phyloP scores from a whole-genome alignment of 2,329 filamentous ascomycete genomes.

The Fusarium tuaranense region DNA sequence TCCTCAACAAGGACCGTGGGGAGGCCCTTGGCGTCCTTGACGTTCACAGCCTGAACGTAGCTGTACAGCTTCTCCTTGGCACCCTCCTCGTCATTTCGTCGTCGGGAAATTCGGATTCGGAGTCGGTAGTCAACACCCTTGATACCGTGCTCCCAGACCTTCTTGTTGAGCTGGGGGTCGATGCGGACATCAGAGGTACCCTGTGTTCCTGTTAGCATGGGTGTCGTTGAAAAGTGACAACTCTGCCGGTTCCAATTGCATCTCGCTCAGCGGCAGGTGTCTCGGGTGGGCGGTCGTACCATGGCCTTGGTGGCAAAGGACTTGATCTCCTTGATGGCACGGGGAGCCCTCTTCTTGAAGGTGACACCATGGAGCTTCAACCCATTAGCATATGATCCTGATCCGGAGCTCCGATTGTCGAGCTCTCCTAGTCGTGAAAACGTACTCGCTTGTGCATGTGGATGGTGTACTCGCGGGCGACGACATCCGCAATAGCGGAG shows the following conservation, averaged over 20 bases:
- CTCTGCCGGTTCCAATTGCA: constrained; percentile 21
- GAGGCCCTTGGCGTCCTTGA: constrained; percentile 99
- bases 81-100: constrained; percentile 99
- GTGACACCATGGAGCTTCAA: constrained; percentile 91
- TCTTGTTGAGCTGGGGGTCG: constrained; percentile 99
- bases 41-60: constrained; percentile 99
- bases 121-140: constrained; percentile 99
- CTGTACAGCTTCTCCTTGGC: constrained; percentile 99
- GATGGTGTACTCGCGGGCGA: constrained; percentile 99
- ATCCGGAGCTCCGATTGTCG: constrained; percentile 17
- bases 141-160: constrained; percentile 99
- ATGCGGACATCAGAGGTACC: constrained; percentile 97
- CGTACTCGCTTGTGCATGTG: constrained; percentile 94
- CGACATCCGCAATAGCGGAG: constrained; percentile 98
- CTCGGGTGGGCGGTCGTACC: constrained; percentile 71
- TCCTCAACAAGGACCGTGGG: constrained; percentile 89
- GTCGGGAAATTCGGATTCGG: constrained; percentile 97
- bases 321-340: constrained; percentile 99
- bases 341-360: constrained; percentile 99
- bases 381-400: constrained; percentile 31
- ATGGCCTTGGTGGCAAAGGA: constrained; percentile 92
- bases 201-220: constrained; percentile 60
- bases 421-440: constrained; percentile 34
- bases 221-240: constrained; percentile 5
- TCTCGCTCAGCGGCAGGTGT: constrained; percentile 21